Conservation (phyloP, 257 asterid species). For the Solanum pimpinellifolium region DNA sequence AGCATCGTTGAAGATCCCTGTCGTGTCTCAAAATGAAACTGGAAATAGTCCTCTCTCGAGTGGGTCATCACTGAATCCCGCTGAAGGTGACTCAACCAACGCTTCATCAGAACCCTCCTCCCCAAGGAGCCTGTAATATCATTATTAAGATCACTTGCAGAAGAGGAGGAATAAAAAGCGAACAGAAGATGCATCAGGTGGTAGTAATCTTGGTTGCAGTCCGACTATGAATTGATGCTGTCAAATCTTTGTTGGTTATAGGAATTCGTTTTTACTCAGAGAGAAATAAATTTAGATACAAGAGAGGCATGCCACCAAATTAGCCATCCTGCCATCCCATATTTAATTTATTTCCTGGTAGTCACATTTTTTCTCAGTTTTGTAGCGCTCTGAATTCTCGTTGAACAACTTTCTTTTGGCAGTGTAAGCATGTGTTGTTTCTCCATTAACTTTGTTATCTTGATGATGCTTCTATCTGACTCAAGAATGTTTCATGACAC, state of each 20-base stretch:
- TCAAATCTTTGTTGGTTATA: background rate
- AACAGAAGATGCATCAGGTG: background rate
- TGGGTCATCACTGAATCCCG: constrained; percentile 7
- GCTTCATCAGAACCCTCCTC: constrained; percentile 39
- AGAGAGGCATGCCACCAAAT: background rate
- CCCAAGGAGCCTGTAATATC: constrained; percentile 39
- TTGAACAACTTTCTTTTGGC: background rate
- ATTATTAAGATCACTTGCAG: background rate
- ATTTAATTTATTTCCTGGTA: background rate
- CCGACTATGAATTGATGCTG: background rate
- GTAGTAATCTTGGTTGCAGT: background rate
- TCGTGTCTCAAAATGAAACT: constrained; percentile 28
- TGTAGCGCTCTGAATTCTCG: background rate
- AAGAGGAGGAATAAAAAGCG: background rate
- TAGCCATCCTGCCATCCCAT: background rate
- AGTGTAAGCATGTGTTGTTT: background rate
- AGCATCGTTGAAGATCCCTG: constrained; percentile 54
- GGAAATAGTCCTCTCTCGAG: constrained; percentile 25
- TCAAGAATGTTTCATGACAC: background rate
- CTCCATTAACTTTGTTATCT: background rate
- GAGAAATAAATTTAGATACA: background rate
- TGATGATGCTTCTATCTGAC: background rate
- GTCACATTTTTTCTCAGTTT: background rate
- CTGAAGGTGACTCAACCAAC: constrained; percentile 29
- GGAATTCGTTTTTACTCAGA: background rate